Evolutionary conservation across 2,329 filamentous ascomycete species (phyloP), one percentile per base, ranked within the genome.

Genomic region (Fusarium tupiense): DNA sequence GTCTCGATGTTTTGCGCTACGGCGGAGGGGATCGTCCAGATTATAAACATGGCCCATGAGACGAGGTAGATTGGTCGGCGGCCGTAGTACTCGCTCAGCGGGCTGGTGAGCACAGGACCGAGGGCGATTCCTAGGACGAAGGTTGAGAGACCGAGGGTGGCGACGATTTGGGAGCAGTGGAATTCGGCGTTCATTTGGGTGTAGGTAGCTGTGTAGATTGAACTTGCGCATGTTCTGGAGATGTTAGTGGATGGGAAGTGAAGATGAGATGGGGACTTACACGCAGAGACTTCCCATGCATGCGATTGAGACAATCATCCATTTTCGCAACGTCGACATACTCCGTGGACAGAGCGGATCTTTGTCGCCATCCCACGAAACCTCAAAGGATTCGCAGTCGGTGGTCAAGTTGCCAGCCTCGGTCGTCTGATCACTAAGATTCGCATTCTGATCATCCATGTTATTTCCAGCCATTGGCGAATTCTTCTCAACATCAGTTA

Each of bases 1-100:
- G 94, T 96, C 70, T 90, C 82, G 20, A 94, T 93, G 75, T 96
- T 95, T 53, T 86, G 84, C 8, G 93, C 92, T 26, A 95, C 90
- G 1, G 94, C 94, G 62, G 91, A 93, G 1, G 94, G 94, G 46
- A 96, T 90, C 33, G 94, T 82, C 90, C 92, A 96, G 61, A 96
- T 88, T 31, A 94, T 77, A 79, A 94, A 96, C 73, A 93, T 87
- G 2, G 85, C 79, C 80, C 94, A 95, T 0, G 92, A 92, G 17
- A 85, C 82, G 29, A 96, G 86, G 79, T 96, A 96, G 69, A 96
- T 93, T 11, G 91, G 91, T 53, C 93, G 85, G 19, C 94, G 88
- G 24, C 94, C 94, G 79, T 93, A 95, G 33, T 75, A 95, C 81
- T 92, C 90, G 64, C 89, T 91, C 52, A 92, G 78, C 0, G 90